Base-by-base conservation (phyloP, 352 stramenopile species). In the Pythium aphanidermatum region DNA sequence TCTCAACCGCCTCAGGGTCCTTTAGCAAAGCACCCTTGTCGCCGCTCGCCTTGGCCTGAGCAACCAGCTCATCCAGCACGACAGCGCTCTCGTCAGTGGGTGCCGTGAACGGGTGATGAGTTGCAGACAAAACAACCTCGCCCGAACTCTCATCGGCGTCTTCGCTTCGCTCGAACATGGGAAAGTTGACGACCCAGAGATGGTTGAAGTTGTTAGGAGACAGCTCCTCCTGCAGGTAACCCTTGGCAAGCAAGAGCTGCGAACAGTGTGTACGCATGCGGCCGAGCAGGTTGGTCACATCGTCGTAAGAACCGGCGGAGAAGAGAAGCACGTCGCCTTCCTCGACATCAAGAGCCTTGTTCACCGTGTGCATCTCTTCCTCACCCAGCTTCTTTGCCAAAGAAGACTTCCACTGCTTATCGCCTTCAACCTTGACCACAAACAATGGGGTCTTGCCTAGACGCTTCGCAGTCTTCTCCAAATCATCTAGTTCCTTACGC, bases 81-180 rank as follows among this genome's bases (percentile, higher is more conserved):
- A 47, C 52, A 0, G 60, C 52, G 26, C 89, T 60, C 10, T 80
- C 72, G 11, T 67, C 59, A 0, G 59, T 47, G 17, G 84, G 84
- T 2, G 79, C 71, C 14, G 85, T 95, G 62, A 95, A 95, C 21
- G 85, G 85, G 46, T 95, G 83, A 50, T 95, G 85, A 29, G 76
- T 89, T 12, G 83, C 71, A 2, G 74, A 89, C 11, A 94, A 61
- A 20, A 59, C 55, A 12, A 70, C 51, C n/a, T 64, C 61, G 27
- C 56, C 63, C n/a, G n/a, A n/a, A n/a, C n/a, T n/a, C 10, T 33
- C 54, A 5, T 26, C 51, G 12, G 26, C 61, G 40, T 86, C 76
- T 23, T 86, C 70, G 43, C 60, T 81, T 12, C 63, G 65, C 54
- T 92, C 79, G 27, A 95, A 95, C 77, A 95, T 84, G 14, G 84